Evolutionary conservation across 164 flowering plant genomes (phyloP).

Genomic region (Chimonanthus praecox): DNA sequence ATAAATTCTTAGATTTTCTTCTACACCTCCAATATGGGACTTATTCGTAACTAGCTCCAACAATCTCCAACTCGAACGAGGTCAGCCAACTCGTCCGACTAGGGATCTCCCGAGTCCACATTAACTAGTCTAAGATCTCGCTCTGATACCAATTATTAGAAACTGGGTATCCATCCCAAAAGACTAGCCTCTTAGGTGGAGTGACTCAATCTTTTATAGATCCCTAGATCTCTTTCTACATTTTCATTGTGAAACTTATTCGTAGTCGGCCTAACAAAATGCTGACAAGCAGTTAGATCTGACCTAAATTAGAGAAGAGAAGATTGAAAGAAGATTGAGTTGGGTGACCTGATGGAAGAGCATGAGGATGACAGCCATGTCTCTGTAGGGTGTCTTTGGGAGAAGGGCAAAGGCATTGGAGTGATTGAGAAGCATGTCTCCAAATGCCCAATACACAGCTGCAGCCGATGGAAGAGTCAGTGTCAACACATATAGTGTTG

Average conservation of each 20-base stretch:
- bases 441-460: slow-evolving; percentile 94
- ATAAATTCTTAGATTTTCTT: too few relatives aligned
- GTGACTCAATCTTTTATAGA: too few relatives aligned
- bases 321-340: neutral
- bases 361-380: slow-evolving; percentile 87
- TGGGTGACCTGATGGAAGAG: slow-evolving; percentile 79
- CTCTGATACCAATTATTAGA: too few relatives aligned
- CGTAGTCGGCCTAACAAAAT: neutral
- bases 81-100: too few relatives aligned
- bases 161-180: too few relatives aligned
- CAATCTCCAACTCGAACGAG: neutral
- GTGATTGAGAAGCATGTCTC: slow-evolving; percentile 87
- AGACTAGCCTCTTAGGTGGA: too few relatives aligned
- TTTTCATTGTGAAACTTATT: too few relatives aligned
- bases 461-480: slow-evolving; percentile 84
- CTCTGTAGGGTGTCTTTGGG: slow-evolving; percentile 62
- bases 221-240: too few relatives aligned
- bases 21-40: too few relatives aligned
- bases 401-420: slow-evolving; percentile 92
- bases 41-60: neutral
- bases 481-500: slow-evolving; percentile 81
- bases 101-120: too few relatives aligned
- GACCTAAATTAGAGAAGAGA: neutral
- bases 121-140: too few relatives aligned
- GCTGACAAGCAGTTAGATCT: neutral